Percentiles rank a stretch among this genome's conserved stretches.
These are phyloP conservation scores for Hibiscus mutabilis DNA, from an alignment of 345 rosid genomes.

Conservation along the genomic window DNA sequence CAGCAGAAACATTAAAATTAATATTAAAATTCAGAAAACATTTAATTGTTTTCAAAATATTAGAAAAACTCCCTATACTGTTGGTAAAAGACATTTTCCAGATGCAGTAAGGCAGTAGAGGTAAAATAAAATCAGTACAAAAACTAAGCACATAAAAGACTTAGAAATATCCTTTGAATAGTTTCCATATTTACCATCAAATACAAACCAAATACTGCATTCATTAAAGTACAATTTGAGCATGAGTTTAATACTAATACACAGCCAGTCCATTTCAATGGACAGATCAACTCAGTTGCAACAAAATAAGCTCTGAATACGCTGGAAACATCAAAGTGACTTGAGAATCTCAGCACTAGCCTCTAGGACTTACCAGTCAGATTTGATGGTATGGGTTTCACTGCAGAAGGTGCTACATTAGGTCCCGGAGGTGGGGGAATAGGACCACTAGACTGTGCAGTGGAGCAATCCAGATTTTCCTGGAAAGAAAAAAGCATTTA, in stretches of 20 bases:
- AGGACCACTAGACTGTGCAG: constrained; percentile 24
- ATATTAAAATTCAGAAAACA: not conserved
- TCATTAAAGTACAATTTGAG: not conserved
- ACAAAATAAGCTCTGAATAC: not conserved
- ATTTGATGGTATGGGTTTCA: constrained; percentile 26
- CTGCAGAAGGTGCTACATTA: constrained; percentile 14
- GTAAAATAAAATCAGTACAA: not conserved
- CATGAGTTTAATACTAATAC: not conserved
- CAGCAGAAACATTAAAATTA: not conserved
- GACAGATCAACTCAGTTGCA: not conserved
- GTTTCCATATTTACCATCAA: not conserved
- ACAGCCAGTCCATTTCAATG: not conserved
- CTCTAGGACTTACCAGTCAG: constrained; percentile 32
- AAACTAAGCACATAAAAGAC: not conserved
- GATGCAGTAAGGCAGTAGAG: not conserved
- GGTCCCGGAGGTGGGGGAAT: constrained; percentile 21
- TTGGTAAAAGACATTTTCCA: not conserved
- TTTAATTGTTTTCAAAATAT: not conserved
- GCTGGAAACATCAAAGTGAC: not conserved
- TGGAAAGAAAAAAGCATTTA: constrained; percentile 5
- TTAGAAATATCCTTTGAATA: not conserved
- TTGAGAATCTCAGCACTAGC: not conserved
- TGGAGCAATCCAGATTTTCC: constrained; percentile 31
- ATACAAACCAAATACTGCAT: constrained; percentile 5
- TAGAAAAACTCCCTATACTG: not conserved